phyloP scores from a whole-genome alignment of 2,329 filamentous ascomycete species.

The Torrubiellomyces zombiae region DNA sequence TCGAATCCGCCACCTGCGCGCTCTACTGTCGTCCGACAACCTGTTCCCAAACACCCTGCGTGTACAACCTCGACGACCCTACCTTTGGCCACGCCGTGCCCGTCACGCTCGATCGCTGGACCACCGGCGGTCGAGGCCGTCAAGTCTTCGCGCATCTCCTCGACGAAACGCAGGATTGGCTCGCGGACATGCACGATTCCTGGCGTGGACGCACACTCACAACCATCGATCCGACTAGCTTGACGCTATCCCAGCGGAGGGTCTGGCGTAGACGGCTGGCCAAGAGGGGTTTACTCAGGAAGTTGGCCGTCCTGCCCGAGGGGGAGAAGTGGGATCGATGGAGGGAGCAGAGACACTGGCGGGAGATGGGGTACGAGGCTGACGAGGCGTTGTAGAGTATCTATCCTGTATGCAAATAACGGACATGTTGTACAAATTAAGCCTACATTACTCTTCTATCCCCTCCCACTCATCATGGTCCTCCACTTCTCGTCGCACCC shows the following conservation, averaged over 20 bases:
- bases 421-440: neutral
- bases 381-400: slow-evolving; percentile 3
- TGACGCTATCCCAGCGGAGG: slow-evolving; percentile 29
- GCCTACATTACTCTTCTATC: slow-evolving; percentile 43
- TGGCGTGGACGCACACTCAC: slow-evolving; percentile 27
- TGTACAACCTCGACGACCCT: slow-evolving; percentile 41
- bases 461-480: slow-evolving; percentile 45
- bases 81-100: slow-evolving; percentile 43
- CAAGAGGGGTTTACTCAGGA: slow-evolving; percentile 31
- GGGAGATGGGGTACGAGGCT: slow-evolving; percentile 22
- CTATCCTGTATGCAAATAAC: neutral
- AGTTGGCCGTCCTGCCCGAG: too few relatives aligned
- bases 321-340: slow-evolving; percentile 26
- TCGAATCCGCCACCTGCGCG: slow-evolving; percentile 36
- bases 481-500: slow-evolving; percentile 32
- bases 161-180: slow-evolving; percentile 28
- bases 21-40: slow-evolving; percentile 36
- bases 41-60: slow-evolving; percentile 30
- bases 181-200: slow-evolving; percentile 31
- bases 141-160: slow-evolving; percentile 15
- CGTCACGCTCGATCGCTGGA: slow-evolving; percentile 46
- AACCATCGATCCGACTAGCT: slow-evolving; percentile 22
- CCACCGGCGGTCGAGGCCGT: slow-evolving; percentile 33
- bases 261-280: slow-evolving; percentile 32
- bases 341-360: slow-evolving; percentile 20